Percentiles rank a stretch among this genome's conserved stretches.
Evolutionary conservation across 176 grass and related monocot species (phyloP).

Genomic region (Avena insularis): DNA sequence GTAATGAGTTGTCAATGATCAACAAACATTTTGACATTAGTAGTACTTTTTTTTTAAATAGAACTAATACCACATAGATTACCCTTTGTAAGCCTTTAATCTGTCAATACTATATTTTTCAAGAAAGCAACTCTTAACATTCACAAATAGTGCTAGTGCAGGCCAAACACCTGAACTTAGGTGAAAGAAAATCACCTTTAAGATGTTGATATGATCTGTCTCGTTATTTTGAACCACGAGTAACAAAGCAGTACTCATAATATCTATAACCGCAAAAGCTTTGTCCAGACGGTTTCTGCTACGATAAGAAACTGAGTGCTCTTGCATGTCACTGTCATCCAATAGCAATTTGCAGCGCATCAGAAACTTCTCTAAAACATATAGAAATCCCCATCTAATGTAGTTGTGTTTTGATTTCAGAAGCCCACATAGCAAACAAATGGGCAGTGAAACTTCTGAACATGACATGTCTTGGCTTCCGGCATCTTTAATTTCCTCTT

Average conservation of each 20-base stretch:
- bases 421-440: slow-evolving; percentile 91
- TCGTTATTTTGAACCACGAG: slow-evolving; percentile 93
- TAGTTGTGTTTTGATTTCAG: slow-evolving; percentile 97
- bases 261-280: slow-evolving; percentile 85
- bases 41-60: background rate
- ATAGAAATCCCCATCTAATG: slow-evolving; percentile 94
- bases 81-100: background rate
- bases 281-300: slow-evolving; percentile 73
- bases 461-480: slow-evolving; percentile 75
- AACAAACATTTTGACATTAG: background rate
- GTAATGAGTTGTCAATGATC: background rate
- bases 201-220: slow-evolving; percentile 96
- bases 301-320: slow-evolving; percentile 37
- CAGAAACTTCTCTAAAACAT: slow-evolving; percentile 92
- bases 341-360: slow-evolving; percentile 97
- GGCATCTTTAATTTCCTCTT: slow-evolving; percentile 81
- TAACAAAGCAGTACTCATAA: slow-evolving; percentile 91
- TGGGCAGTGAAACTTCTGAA: slow-evolving; percentile 78
- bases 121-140: slow-evolving; percentile 11
- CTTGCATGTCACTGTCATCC: slow-evolving; percentile 87
- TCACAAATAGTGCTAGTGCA: background rate
- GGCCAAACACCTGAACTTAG: slow-evolving; percentile 8
- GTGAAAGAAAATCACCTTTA: slow-evolving; percentile 73
- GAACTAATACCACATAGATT: slow-evolving; percentile 4
- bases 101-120: slow-evolving; percentile 9